Conservation (phyloP, 23 red algal genomes). For the Agarophyton chilense region DNA sequence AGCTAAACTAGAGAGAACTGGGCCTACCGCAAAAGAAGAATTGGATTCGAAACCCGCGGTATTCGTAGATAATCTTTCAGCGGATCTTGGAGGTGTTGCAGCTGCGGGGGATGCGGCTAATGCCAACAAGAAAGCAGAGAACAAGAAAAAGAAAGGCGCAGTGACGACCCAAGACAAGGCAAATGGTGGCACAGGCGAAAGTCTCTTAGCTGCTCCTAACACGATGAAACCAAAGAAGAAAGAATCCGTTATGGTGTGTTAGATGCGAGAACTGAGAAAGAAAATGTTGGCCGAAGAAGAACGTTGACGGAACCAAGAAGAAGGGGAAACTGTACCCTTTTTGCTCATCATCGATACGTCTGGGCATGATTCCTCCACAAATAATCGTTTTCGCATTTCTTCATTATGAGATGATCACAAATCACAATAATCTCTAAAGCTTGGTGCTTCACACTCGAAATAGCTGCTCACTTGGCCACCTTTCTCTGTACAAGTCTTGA, state of each 20-base stretch:
- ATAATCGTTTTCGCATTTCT: constrained; percentile 90
- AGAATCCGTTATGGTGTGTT: constrained; percentile 84
- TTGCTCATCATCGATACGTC: constrained; percentile 99
- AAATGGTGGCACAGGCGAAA: constrained; percentile 19
- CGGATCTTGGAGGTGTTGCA: constrained; percentile 38
- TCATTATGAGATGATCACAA: constrained; percentile 80
- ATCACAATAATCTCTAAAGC: neutral
- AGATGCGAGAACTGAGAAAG: constrained; percentile 76
- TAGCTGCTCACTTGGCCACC: neutral
- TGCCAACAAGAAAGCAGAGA: constrained; percentile 88
- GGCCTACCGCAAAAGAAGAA: neutral
- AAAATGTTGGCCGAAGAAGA: constrained; percentile 69
- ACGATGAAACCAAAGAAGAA: constrained; percentile 84
- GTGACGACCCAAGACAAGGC: constrained; percentile 65
- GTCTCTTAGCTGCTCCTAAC: neutral
- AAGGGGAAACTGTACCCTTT: constrained; percentile 79
- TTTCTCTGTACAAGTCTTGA: neutral
- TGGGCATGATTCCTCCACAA: constrained; percentile 98
- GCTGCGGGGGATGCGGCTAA: constrained; percentile 17
- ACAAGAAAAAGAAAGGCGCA: constrained; percentile 85
- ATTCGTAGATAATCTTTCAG: constrained; percentile 30
- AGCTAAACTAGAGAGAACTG: constrained; percentile 39
- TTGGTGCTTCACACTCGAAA: neutral
- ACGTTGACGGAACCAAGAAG: constrained; percentile 33
- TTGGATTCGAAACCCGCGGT: neutral